Evolutionary conservation across 164 flowering plant species (phyloP), one percentile per base, ranked within the genome.

Genomic region (Nelumbo lutea): DNA sequence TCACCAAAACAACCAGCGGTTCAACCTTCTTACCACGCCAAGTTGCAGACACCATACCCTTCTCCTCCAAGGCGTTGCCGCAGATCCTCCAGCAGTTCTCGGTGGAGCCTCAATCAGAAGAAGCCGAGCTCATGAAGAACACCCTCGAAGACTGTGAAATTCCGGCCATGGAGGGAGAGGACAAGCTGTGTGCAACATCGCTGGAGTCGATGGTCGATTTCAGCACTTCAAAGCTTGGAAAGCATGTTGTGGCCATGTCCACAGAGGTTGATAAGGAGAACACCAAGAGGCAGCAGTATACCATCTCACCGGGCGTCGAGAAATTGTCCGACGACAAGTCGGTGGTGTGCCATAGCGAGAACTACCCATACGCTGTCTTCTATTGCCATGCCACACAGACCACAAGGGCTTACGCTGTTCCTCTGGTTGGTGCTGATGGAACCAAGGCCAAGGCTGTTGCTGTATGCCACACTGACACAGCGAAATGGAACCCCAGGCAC

Each of bases 21-120:
- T 62, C 79, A 10, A 40, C 72, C 9, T 82, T 83, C 64, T 66
- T 85, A 13, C 86, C 87, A 2, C 78, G 78, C 41, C 47, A 68
- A n/a, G 66, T 70, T 6, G 81, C 83, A 15, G 72, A 82, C 2
- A 42, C 79, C n/a, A 75, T 81, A 10, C 86, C 87, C 42, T 82
- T 86, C 72, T 80, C 86, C 3, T 79, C 85, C 0, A 10, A 70
- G 14, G 75, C 77, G 53, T 41, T 81, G 6, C 64, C 82, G 0
- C 78, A 75, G 38, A 78, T 82, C 67, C 52, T 80, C 0, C 41
- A 63, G 41, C 64, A 63, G 41, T 79, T 77, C 66, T 82, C 80
- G 0, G 44, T 85, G 46, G 59, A 75, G 6, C 83, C 81, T 7
- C 15, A 51, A 9, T 81, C 84, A 5, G 45, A 11, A 3, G 81